phyloP scores from a whole-genome alignment of 2,329 filamentous ascomycete species.

The Hortaea werneckii region DNA sequence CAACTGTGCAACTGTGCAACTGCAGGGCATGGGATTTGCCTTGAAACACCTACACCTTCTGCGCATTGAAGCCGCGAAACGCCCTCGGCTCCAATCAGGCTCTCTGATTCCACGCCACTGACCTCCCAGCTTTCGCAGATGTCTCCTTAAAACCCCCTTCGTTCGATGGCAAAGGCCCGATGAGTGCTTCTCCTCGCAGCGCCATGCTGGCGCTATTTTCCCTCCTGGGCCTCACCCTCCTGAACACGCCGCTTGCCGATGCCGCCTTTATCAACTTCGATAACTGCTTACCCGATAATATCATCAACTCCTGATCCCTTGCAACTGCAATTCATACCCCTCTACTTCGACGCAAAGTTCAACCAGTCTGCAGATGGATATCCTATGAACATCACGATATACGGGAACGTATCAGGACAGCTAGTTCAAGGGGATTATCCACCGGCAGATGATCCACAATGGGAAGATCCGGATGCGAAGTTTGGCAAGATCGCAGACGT shows the following conservation, averaged over 20 bases:
- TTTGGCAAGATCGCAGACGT: conserved; percentile 69
- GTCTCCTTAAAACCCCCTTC: neutral
- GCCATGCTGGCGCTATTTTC: conserved; percentile 9
- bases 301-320: conserved; percentile 47
- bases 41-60: neutral
- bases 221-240: conserved; percentile 1
- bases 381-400: conserved; percentile 66
- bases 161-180: conserved; percentile 6
- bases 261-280: conserved; percentile 66
- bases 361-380: conserved; percentile 47
- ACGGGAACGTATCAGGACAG: conserved; percentile 81
- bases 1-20: neutral
- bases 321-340: conserved; percentile 69
- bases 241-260: conserved; percentile 31
- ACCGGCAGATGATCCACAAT: conserved; percentile 43
- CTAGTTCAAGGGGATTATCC: conserved; percentile 50
- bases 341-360: conserved; percentile 65
- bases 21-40: neutral
- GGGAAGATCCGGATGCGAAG: conserved; percentile 51
- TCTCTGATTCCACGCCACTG: neutral
- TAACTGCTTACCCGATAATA: conserved; percentile 63
- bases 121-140: neutral
- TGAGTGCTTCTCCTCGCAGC: conserved; percentile 10
- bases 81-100: neutral
- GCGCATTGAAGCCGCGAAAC: neutral